These are phyloP conservation scores for Digitaria exilis DNA, from an alignment of 202 grass and related monocot genomes.

Conservation along the genomic window DNA sequence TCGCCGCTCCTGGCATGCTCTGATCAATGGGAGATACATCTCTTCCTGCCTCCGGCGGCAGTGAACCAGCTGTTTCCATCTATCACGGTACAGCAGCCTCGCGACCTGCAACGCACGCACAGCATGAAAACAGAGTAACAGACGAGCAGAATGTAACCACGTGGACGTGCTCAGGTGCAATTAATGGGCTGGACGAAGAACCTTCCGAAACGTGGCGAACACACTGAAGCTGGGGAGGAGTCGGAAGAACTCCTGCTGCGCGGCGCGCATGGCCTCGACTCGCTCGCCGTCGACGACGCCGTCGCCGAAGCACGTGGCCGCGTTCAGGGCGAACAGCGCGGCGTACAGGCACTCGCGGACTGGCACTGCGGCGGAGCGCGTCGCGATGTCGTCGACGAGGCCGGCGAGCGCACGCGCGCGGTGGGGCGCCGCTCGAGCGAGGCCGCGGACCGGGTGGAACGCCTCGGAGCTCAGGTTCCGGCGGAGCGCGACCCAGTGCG, in stretches of 20 bases:
- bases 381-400: background rate
- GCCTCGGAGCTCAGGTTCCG: conserved; percentile 34
- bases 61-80: conserved; percentile 9
- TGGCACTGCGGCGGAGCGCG: background rate
- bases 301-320: conserved; percentile 31
- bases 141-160: background rate
- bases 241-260: conserved; percentile 21
- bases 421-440: background rate
- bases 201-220: conserved; percentile 22
- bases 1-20: conserved; percentile 2
- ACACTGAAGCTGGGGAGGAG: conserved; percentile 13
- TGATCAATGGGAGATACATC: conserved; percentile 22
- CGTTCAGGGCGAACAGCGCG: conserved; percentile 25
- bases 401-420: background rate
- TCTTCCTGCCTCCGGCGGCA: conserved; percentile 24
- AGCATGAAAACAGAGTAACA: background rate
- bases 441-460: conserved; percentile 30
- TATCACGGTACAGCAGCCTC: conserved; percentile 4
- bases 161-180: background rate
- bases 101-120: background rate
- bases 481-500: conserved; percentile 31
- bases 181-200: background rate
- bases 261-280: background rate
- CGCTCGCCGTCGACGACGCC: background rate
- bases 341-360: conserved; percentile 28